phyloP scores from a whole-genome alignment of 441 rosid genomes.

The Dalechampia spathulata region DNA sequence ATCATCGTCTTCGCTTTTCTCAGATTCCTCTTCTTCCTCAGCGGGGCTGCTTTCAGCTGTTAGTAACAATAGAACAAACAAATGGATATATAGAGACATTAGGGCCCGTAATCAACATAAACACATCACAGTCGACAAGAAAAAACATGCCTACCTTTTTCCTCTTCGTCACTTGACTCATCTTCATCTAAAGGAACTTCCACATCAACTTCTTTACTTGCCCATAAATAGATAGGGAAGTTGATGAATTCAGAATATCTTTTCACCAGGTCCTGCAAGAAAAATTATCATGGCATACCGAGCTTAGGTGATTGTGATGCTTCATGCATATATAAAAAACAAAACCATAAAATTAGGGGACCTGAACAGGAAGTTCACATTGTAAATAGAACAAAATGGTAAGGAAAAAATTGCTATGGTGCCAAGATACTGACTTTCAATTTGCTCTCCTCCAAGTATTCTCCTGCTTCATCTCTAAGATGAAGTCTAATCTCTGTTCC shows the following conservation, averaged over 20 bases:
- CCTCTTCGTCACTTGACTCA: slow-evolving; percentile 71
- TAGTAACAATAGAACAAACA: slow-evolving; percentile 11
- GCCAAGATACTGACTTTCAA: slow-evolving; percentile 45
- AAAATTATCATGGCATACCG: not conserved
- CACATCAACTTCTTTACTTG: slow-evolving; percentile 82
- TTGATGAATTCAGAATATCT: slow-evolving; percentile 91
- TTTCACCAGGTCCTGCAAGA: slow-evolving; percentile 79
- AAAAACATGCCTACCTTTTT: slow-evolving; percentile 43
- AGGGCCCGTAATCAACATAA: no score
- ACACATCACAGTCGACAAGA: no score
- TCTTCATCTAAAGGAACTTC: slow-evolving; percentile 88
- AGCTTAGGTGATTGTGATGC: not conserved
- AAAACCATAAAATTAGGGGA: not conserved
- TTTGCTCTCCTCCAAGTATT: slow-evolving; percentile 84
- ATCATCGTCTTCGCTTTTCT: slow-evolving; percentile 68
- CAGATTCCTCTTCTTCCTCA: slow-evolving; percentile 55
- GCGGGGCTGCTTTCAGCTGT: slow-evolving; percentile 52
- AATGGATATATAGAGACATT: no score
- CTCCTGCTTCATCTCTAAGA: slow-evolving; percentile 91
- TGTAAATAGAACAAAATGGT: not conserved
- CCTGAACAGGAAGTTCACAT: not conserved
- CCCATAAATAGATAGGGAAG: slow-evolving; percentile 89
- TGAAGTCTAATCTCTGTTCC: slow-evolving; percentile 96
- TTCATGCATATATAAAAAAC: no score
- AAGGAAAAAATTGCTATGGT: not conserved